Conservation (phyloP, 2,329 filamentous ascomycete species). For the Ophiobolus disseminans region DNA sequence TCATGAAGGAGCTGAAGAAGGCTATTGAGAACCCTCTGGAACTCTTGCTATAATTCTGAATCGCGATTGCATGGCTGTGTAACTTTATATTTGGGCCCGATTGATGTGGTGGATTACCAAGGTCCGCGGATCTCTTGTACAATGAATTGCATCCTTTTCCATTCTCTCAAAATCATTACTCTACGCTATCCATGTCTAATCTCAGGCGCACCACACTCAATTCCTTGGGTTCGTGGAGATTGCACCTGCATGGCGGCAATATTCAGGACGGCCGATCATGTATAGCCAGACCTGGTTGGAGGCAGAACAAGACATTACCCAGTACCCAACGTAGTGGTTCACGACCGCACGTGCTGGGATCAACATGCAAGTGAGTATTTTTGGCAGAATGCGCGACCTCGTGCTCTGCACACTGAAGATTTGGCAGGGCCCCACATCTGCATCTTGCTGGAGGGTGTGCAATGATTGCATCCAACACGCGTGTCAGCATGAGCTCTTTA, state of each 20-base stretch:
- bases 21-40: conserved; percentile 96
- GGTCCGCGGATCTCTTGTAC: conserved; percentile 35
- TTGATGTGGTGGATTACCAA: conserved; percentile 8
- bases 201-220: no score
- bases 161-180: conserved; percentile 10
- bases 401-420: neutral
- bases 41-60: conserved; percentile 73
- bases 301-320: neutral
- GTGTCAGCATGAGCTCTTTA: neutral
- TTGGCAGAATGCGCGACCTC: neutral
- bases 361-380: conserved; percentile 7
- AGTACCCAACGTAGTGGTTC: neutral
- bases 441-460: neutral
- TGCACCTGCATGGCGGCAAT: neutral
- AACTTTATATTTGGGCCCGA: conserved; percentile 25
- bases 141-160: conserved; percentile 33
- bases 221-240: neutral
- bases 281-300: neutral
- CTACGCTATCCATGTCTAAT: conserved; percentile 3
- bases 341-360: neutral
- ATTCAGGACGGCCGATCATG: neutral
- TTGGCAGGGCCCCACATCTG: neutral
- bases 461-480: neutral
- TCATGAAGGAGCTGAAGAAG: conserved; percentile 97
- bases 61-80: conserved; percentile 21